Evolutionary conservation across 257 asterid genomes (phyloP), one percentile per base, ranked within the genome.

Genomic region (Nicotiana knightiana): DNA sequence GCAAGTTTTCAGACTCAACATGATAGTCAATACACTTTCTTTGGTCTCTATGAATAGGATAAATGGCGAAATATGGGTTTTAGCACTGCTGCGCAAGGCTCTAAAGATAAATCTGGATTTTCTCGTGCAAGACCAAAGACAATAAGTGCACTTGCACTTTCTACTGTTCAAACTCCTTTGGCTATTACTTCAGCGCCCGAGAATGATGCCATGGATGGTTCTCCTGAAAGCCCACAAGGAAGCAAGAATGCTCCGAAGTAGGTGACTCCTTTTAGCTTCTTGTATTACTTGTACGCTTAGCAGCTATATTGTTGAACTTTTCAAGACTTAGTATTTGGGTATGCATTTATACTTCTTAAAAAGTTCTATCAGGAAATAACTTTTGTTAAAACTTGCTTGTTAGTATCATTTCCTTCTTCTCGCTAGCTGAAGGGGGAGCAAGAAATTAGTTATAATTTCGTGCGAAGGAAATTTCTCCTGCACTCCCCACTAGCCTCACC

Each of bases 31-130:
- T 58, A 9, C 26, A 15, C 21, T 75, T 48, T 24, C 33, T n/a
- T 58, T 85, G 81, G 66, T 81, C 81, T 26, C 33, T 78, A 28
- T 82, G 82, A 62, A 83, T 88, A 90, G 96, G 96, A 92, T 79
- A 90, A 92, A 84, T 92, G 94, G 93, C 82, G 94, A 75, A 90
- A 86, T 82, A 46, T 92, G 92, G 55, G 84, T 66, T 68, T 53
- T 81, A 70, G 66, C 77, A 10, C 79, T 63, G 84, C 84, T 26
- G 90, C 82, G 70, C 91, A 82, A 79, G 81, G 81, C 82, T 80
- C 83, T 9, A 86, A 86, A 68, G 92, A 87, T 61, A 82, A 81
- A 66, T 53, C 83, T 17, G 54, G 43, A 76, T 83, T 68, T 85
- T 76, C 85, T 54, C 83, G 65, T 75, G 77, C 62, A 48, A 86